Conservation (phyloP, 1,139 yeast species). For the Kodamaea fungicola region DNA sequence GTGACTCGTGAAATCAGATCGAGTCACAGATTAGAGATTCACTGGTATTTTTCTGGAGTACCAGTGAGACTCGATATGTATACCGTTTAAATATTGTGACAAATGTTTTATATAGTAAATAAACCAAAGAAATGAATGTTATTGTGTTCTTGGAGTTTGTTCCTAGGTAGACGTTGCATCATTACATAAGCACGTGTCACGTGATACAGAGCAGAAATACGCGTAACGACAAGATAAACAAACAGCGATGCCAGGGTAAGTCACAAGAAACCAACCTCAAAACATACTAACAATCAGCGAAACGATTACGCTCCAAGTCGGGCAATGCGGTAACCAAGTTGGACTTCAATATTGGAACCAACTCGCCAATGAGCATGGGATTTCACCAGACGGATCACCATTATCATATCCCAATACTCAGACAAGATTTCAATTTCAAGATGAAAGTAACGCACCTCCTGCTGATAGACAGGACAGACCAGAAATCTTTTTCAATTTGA, state of each 20-base stretch:
- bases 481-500: conserved; percentile 77
- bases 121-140: too few relatives aligned
- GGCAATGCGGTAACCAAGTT: conserved; percentile 97
- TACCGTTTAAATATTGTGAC: too few relatives aligned
- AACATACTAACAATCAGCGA: conserved; percentile 35
- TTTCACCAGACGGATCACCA: conserved; percentile 66
- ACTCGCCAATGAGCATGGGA: conserved; percentile 84
- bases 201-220: background rate
- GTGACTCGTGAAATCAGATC: background rate
- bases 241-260: conserved; percentile 11
- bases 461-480: conserved; percentile 62
- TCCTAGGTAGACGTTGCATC: too few relatives aligned
- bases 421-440: conserved; percentile 8
- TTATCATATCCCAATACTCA: conserved; percentile 10
- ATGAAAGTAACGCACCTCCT: conserved; percentile 2
- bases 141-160: too few relatives aligned
- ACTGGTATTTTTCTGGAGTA: conserved; percentile 5
- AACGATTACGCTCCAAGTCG: conserved; percentile 47
- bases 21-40: background rate
- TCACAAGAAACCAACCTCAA: background rate
- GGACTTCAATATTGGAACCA: conserved; percentile 95
- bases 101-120: too few relatives aligned
- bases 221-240: background rate
- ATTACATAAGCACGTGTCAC: too few relatives aligned
- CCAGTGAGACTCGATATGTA: background rate